These are phyloP conservation scores for Candida sithepensis DNA, from an alignment of 805 yeast species.

Conservation along the genomic window DNA sequence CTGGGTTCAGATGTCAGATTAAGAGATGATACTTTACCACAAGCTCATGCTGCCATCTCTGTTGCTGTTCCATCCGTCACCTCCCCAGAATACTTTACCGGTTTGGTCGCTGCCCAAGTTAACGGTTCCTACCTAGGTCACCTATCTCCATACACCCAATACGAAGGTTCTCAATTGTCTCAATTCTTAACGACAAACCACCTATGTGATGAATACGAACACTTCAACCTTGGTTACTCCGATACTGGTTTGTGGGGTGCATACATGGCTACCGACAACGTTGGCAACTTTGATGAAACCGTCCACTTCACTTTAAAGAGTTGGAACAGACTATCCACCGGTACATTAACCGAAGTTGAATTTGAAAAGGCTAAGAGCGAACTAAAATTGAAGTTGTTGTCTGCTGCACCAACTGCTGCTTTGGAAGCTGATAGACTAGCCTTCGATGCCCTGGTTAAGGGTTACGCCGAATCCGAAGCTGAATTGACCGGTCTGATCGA, in stretches of 20 bases:
- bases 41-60: slow-evolving; percentile 74
- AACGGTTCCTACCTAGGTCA: slow-evolving; percentile 52
- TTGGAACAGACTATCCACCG: slow-evolving; percentile 79
- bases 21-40: slow-evolving; percentile 84
- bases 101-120: slow-evolving; percentile 68
- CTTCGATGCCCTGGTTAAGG: slow-evolving; percentile 52
- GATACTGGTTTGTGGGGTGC: slow-evolving; percentile 86
- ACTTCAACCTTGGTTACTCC: slow-evolving; percentile 69
- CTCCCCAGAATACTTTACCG: slow-evolving; percentile 65
- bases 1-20: slow-evolving; percentile 84
- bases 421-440: slow-evolving; percentile 54
- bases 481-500: slow-evolving; percentile 64
- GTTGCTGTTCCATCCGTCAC: slow-evolving; percentile 64
- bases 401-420: slow-evolving; percentile 41
- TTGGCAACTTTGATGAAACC: slow-evolving; percentile 64
- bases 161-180: slow-evolving; percentile 67
- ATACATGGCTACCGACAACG: slow-evolving; percentile 59
- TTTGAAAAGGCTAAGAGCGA: slow-evolving; percentile 73
- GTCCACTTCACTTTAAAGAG: slow-evolving; percentile 78
- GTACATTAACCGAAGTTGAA: slow-evolving; percentile 70
- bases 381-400: slow-evolving; percentile 60
- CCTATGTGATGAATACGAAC: slow-evolving; percentile 66
- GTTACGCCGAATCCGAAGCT: slow-evolving; percentile 57
- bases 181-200: slow-evolving; percentile 68
- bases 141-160: slow-evolving; percentile 52